phyloP scores from a whole-genome alignment of 352 stramenopile species.

The Globisporangium heterothallicum region DNA sequence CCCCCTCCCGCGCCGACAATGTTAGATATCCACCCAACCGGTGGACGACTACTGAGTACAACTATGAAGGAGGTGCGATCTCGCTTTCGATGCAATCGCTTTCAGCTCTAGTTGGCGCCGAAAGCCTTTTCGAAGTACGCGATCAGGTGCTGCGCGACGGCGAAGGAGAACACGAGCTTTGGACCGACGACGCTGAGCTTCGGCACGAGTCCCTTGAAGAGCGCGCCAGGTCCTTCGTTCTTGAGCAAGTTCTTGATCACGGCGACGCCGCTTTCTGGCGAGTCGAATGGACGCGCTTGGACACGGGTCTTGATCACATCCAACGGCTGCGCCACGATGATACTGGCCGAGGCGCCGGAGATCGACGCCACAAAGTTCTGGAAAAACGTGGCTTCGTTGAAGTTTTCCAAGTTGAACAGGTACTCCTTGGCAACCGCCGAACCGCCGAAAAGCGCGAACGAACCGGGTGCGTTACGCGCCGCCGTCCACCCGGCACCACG shows the following conservation, averaged over 20 bases:
- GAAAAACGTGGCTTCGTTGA: conserved; percentile 87
- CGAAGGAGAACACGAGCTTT: conserved; percentile 96
- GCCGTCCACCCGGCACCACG: conserved; percentile 89
- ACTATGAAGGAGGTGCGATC: neutral
- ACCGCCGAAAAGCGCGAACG: conserved; percentile 94
- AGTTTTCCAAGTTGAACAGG: conserved; percentile 88
- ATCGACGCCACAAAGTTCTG: conserved; percentile 90
- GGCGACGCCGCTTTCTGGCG: conserved; percentile 84
- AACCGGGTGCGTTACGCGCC: conserved; percentile 92
- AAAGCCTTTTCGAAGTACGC: conserved; percentile 90
- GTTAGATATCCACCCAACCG: conserved; percentile 17
- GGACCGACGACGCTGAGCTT: conserved; percentile 94
- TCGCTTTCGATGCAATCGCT: no score
- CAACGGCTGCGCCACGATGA: conserved; percentile 89
- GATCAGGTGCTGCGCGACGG: conserved; percentile 93
- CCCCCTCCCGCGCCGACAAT: conserved; percentile 4
- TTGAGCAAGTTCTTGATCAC: conserved; percentile 92
- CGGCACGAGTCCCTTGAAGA: conserved; percentile 95
- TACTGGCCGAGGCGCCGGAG: conserved; percentile 69
- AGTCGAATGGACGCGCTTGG: conserved; percentile 92
- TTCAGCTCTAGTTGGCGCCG: conserved; percentile 12
- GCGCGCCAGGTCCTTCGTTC: conserved; percentile 85
- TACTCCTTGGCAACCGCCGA: conserved; percentile 87
- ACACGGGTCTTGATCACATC: conserved; percentile 96
- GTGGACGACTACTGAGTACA: conserved; percentile 13